Evolutionary conservation across 2,329 filamentous ascomycete species (phyloP).

Genomic region (Pseudogymnoascus sp.): DNA sequence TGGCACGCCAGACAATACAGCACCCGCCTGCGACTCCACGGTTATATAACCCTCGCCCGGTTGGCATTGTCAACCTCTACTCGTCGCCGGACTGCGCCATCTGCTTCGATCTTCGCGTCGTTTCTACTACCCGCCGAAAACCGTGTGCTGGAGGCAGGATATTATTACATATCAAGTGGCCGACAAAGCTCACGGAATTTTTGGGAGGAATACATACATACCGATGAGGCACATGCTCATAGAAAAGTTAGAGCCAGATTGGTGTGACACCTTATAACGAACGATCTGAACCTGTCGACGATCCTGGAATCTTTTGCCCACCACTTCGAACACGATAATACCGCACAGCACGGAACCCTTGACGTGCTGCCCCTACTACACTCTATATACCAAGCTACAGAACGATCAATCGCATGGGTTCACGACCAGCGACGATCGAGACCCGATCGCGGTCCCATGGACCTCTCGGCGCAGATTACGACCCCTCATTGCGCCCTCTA

Average conservation of each 20-base stretch:
- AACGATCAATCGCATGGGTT: slow-evolving; percentile 21
- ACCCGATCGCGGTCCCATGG: slow-evolving; percentile 26
- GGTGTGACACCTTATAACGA: not conserved
- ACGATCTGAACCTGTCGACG: not conserved
- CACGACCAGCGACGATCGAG: slow-evolving; percentile 27
- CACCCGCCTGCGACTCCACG: not conserved
- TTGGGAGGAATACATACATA: not conserved
- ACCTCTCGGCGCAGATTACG: slow-evolving; percentile 16
- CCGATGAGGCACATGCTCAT: slow-evolving; percentile 4
- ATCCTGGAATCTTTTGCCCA: not conserved
- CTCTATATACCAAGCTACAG: not conserved
- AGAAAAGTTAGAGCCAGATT: not conserved
- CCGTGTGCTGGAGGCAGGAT: not conserved
- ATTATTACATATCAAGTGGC: slow-evolving; percentile 5
- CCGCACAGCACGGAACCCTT: not conserved
- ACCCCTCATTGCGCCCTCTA: slow-evolving; percentile 21
- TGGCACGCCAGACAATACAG: not conserved
- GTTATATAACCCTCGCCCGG: not conserved
- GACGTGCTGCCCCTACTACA: not conserved
- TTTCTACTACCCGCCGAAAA: not conserved
- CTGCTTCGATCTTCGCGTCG: not conserved
- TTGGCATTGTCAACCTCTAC: not conserved
- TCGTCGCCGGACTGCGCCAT: not conserved
- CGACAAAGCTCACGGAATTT: not conserved
- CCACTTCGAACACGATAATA: not conserved